Conservation (phyloP, 306 rosid genomes). For the Cucurbita ficifolia region DNA sequence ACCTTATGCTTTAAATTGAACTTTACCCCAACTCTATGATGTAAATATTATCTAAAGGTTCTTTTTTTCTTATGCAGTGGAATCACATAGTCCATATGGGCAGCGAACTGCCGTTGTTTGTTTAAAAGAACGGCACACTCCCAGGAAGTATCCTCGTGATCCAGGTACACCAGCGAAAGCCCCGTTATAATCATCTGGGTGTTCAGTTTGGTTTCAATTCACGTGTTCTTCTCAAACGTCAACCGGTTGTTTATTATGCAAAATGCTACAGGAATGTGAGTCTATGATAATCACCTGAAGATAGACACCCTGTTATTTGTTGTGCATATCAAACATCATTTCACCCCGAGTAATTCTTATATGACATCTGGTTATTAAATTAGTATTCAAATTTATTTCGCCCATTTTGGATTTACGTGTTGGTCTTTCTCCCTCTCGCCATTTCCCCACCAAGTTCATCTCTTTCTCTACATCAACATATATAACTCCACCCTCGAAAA, state of each 20-base stretch:
- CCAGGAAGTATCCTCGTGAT: slow-evolving; percentile 61
- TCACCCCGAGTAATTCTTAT: background rate
- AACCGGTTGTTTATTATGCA: background rate
- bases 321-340: background rate
- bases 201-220: slow-evolving; percentile 6
- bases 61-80: slow-evolving; percentile 30
- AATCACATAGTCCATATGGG: slow-evolving; percentile 67
- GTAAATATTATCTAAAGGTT: background rate
- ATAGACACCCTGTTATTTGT: background rate
- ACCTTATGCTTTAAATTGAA: background rate
- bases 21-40: background rate
- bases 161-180: slow-evolving; percentile 74
- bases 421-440: background rate
- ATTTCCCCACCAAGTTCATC: background rate
- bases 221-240: background rate
- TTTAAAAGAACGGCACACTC: slow-evolving; percentile 47
- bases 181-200: slow-evolving; percentile 33
- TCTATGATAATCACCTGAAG: background rate
- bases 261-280: background rate
- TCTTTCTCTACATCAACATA: background rate
- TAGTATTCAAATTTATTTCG: background rate
- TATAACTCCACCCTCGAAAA: background rate
- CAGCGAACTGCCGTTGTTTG: slow-evolving; percentile 75
- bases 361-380: background rate
- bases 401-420: background rate